A percentile compares a stretch with the other conserved stretches of the same genome.
phyloP scores from a whole-genome alignment of 2,329 filamentous ascomycete species.

The Aureobasidium sp. region DNA sequence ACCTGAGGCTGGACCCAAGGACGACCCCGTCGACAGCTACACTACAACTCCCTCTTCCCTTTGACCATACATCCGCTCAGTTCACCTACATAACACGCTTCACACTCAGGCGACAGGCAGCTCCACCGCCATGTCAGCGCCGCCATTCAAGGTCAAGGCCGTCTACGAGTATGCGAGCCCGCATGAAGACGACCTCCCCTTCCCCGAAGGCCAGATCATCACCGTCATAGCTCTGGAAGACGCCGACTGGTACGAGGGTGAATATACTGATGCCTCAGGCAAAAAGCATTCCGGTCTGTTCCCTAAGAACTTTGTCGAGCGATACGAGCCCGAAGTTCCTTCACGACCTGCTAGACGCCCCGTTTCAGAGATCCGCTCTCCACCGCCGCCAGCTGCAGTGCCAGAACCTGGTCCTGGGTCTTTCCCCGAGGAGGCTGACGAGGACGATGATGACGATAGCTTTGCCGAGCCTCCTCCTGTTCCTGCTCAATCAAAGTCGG shows the following conservation, averaged over 20 bases:
- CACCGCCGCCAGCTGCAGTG: conserved; percentile 26
- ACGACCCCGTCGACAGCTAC: not conserved
- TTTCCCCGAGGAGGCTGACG: conserved; percentile 28
- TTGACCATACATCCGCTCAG: not conserved
- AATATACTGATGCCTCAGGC: conserved; percentile 73
- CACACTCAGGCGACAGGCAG: not conserved
- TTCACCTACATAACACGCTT: not conserved
- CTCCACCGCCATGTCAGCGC: conserved; percentile 50
- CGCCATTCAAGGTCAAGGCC: conserved; percentile 88
- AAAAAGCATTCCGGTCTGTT: conserved; percentile 78
- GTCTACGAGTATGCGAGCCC: conserved; percentile 88
- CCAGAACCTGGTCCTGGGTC: conserved; percentile 23
- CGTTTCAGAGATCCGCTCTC: conserved; percentile 51
- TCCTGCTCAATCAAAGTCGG: conserved; percentile 27
- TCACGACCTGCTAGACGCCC: conserved; percentile 72
- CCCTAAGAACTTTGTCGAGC: conserved; percentile 94
- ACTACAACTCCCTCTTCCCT: not conserved
- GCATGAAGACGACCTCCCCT: conserved; percentile 92
- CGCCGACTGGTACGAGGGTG: conserved; percentile 85
- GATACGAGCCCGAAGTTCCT: conserved; percentile 84
- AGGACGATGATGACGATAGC: conserved; percentile 24
- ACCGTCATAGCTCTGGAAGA: conserved; percentile 91
- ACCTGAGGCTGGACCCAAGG: not conserved
- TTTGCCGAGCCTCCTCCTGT: conserved; percentile 23
- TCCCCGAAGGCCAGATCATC: conserved; percentile 79